Base-by-base conservation (phyloP, 2,329 filamentous ascomycete genomes). In the Lecanosticta acicola region DNA sequence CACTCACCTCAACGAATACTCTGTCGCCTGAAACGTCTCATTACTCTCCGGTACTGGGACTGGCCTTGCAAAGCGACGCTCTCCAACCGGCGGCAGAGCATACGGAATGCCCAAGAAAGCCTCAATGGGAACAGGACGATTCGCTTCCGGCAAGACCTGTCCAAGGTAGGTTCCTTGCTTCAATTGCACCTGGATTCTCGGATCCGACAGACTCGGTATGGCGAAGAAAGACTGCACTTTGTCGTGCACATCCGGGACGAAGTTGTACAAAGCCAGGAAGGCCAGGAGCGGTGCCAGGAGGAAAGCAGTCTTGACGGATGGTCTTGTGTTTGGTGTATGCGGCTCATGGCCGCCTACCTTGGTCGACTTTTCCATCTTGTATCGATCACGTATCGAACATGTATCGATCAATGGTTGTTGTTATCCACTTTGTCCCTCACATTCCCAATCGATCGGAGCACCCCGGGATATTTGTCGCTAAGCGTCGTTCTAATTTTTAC, bases 31-130 rank as follows among this genome's bases (percentile, higher is more conserved):
- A 4, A 62, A 61, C 0, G 64, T 66, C 21, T 64, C 65, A 14
- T 64, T 65, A 35, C 51, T 53, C 0, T 49, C 64, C 57, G 68
- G 9, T 50, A 66, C 32, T 45, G 61, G 52, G 76, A 73, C 35
- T 76, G 59, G 2, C 69, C 62, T 53, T 71, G 68, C 0, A 77
- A 81, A 80, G 7, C 80, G 72, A 37, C 79, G 66, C 40, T 71
- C 62, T 2, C 75, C 72, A 20, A 71, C 61, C 0, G 77, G 77
- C 21, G 76, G 41, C 38, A 53, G 43, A 9, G 58, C 56, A 46
- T 59, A 58, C 18, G 55, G 78, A 2, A 81, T 59, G 3, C 69
- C 69, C 9, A 71, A 59, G 49, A 69, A 72, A 10, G 53, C 58
- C 45, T 59, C 57, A 9, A 61, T 46, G 0, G 59, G 48, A 1